Base-by-base conservation (phyloP, 2,329 filamentous ascomycete species). In the Aspergillus candidus region DNA sequence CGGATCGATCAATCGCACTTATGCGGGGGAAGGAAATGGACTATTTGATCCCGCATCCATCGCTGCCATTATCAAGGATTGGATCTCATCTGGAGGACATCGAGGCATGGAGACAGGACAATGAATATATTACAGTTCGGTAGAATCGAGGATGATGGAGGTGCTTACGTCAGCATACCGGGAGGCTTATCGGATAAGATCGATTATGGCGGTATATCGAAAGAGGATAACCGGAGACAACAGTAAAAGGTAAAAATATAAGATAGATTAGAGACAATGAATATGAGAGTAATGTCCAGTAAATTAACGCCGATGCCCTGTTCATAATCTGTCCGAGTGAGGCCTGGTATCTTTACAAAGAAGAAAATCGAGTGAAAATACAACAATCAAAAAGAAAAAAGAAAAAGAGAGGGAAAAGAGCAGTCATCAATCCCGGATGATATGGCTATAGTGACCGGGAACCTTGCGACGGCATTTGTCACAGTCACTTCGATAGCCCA, bases 391-490 rank as follows among this genome's bases (percentile, higher is more conserved):
- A 27, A 3, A 32, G 38, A 12, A 32, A 18, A 14, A 14, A 29
- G 18, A 32, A 34, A 31, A 32, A 36, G 36, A 35, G 35, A 12
- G 12, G 13, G 15, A 10, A 10, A 38, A 39, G 12, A 15, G 18
- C 13, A 30, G 33, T 6, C 12, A 31, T 60, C 51, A 68, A 32
- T 50, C 35, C 29, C 62, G 60, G 51, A 88, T 80, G 47, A 89
- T 87, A 65, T 90, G 86, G 58, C 85, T 88, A 60, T 88, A 89
- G 61, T 90, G 86, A 1, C 86, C 86, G 0, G 86, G 85, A 6
- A 88, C 83, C 60, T 82, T 85, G 60, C 78, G 74, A 35, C 76
- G 77, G 66, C 86, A 90, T 65, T 88, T 88, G 49, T 88, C 84
- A 61, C 86, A 90, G 63, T 88, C 85, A 11, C 82, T 76, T 50